A percentile compares a stretch with the other conserved stretches of the same genome.
These are phyloP conservation scores for Aspergillus spinulosporus DNA, from an alignment of 2,329 filamentous ascomycete species.

Conservation along the genomic window DNA sequence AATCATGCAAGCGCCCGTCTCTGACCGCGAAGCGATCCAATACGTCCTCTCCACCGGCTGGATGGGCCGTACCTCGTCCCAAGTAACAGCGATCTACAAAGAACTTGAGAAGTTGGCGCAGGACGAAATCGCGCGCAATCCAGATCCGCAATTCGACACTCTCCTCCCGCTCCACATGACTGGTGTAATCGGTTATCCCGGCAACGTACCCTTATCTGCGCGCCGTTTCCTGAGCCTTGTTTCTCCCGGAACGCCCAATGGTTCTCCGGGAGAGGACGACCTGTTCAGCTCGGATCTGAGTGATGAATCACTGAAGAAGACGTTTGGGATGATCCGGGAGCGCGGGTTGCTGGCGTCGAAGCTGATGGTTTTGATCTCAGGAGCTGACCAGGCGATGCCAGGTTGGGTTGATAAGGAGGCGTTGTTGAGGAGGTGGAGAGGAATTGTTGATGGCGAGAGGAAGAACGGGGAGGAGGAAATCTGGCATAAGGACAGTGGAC, in stretches of 20 bases:
- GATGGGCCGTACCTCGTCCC: slow-evolving; percentile 24
- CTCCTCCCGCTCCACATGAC: slow-evolving; percentile 39
- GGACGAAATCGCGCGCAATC: slow-evolving; percentile 22
- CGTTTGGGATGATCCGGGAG: slow-evolving; percentile 59
- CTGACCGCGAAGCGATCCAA: slow-evolving; percentile 68
- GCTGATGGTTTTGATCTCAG: slow-evolving; percentile 50
- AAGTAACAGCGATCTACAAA: slow-evolving; percentile 32
- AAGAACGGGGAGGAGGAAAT: slow-evolving; percentile 34
- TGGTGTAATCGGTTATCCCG: slow-evolving; percentile 32
- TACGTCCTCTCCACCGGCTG: slow-evolving; percentile 32
- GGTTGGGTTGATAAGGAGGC: slow-evolving; percentile 49
- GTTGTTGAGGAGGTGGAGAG: slow-evolving; percentile 45
- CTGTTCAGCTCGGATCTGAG: slow-evolving; percentile 76
- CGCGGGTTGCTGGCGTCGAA: slow-evolving; percentile 41
- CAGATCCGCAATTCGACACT: slow-evolving; percentile 25
- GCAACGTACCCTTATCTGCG: slow-evolving; percentile 52
- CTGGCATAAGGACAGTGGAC: slow-evolving; percentile 51
- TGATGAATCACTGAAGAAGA: slow-evolving; percentile 56
- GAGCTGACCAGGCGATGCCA: slow-evolving; percentile 49
- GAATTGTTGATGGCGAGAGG: slow-evolving; percentile 32
- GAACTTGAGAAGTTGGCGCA: slow-evolving; percentile 36
- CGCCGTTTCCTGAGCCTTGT: slow-evolving; percentile 60
- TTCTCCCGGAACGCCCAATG: slow-evolving; percentile 51
- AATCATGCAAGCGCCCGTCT: slow-evolving; percentile 77
- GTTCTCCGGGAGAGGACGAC: slow-evolving; percentile 71